Evolutionary conservation across 495 filamentous ascomycete species (phyloP).

Genomic region (Penicillium bialowiezense): DNA sequence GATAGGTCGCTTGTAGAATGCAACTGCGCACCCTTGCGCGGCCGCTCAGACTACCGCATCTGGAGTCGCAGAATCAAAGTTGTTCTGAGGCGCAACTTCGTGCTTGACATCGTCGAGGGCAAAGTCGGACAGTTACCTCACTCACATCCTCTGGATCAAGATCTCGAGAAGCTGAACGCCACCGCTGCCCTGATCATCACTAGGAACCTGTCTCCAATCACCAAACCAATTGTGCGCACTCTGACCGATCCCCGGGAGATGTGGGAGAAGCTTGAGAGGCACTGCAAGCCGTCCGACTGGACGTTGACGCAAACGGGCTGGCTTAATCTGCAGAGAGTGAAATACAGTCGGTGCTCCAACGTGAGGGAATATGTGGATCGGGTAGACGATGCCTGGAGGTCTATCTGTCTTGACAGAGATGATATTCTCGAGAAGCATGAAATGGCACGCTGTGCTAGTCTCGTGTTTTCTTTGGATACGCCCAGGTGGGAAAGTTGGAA

Average conservation of each 20-base stretch:
- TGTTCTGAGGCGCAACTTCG: background rate
- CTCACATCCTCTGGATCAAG: background rate
- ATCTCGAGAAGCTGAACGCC: background rate
- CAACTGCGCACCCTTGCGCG: background rate
- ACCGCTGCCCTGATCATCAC: background rate
- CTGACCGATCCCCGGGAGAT: background rate
- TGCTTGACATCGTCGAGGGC: background rate
- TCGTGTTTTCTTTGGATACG: constrained; percentile 1
- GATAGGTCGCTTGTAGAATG: background rate
- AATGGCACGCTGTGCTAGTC: background rate
- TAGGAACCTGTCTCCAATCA: background rate
- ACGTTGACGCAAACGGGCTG: background rate
- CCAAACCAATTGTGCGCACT: constrained; percentile 1
- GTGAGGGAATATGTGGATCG: constrained; percentile 1
- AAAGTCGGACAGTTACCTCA: background rate
- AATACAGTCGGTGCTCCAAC: constrained; percentile 1
- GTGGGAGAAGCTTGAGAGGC: constrained; percentile 4
- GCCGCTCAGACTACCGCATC: background rate
- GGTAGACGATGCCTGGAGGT: constrained; percentile 5
- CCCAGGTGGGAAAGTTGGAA: constrained; percentile 4
- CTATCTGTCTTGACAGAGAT: constrained; percentile 2
- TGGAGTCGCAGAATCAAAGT: background rate
- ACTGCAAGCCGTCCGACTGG: constrained; percentile 6
- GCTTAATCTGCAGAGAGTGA: constrained; percentile 1
- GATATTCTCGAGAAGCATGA: background rate